These are phyloP conservation scores for Sequoia sempervirens DNA, from an alignment of 75 land plant species.

Conservation along the genomic window DNA sequence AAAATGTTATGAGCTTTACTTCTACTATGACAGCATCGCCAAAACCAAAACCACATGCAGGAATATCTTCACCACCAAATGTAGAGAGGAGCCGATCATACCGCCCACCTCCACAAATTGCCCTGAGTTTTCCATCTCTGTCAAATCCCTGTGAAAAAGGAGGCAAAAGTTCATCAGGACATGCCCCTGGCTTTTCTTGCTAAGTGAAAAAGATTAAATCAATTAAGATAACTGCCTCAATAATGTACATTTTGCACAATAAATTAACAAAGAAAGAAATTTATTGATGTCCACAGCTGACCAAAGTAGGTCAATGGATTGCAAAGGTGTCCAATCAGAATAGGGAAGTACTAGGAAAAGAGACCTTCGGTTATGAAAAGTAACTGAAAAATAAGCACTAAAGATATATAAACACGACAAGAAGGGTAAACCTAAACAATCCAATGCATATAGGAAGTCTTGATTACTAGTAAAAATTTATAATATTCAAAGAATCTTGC, in stretches of 20 bases:
- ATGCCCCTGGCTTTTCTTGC: neutral
- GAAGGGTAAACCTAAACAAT: neutral
- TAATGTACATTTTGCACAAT: neutral
- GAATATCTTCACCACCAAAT: slow-evolving; percentile 83
- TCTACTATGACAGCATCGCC: slow-evolving; percentile 98
- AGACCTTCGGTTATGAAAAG: neutral
- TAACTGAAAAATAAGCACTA: neutral
- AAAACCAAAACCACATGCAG: slow-evolving; percentile 99
- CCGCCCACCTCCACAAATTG: slow-evolving; percentile 98
- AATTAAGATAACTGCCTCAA: neutral
- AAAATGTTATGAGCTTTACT: slow-evolving; percentile 35
- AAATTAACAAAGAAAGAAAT: neutral
- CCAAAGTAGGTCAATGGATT: neutral
- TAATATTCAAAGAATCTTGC: neutral
- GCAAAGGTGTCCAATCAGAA: neutral
- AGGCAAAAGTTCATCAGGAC: neutral
- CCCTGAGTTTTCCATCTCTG: slow-evolving; percentile 76
- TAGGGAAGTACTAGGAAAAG: neutral
- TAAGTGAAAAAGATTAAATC: neutral
- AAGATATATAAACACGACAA: neutral
- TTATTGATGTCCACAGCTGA: neutral
- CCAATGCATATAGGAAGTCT: neutral
- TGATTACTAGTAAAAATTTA: neutral
- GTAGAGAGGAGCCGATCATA: slow-evolving; percentile 85
- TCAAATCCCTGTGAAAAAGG: slow-evolving; percentile 75